Percentiles rank a stretch among this genome's conserved stretches.
Evolutionary conservation across 257 asterid genomes (phyloP).

Genomic region (Ballota nigra): DNA sequence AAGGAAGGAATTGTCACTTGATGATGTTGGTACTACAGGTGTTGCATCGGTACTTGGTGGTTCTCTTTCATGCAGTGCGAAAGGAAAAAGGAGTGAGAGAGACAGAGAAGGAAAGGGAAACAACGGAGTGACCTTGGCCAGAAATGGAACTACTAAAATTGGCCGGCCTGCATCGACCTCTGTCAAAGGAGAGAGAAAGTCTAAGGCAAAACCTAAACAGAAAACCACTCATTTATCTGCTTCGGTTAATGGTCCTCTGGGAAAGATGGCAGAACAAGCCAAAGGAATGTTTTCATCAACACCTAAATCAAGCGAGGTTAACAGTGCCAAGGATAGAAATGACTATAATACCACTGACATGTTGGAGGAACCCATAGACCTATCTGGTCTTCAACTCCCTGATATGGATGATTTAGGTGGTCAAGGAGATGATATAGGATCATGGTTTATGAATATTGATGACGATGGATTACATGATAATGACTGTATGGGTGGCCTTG

Average conservation of each 20-base stretch:
- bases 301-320: slow-evolving; percentile 47
- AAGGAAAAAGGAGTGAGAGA: slow-evolving; percentile 90
- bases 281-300: slow-evolving; percentile 50
- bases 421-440: slow-evolving; percentile 85
- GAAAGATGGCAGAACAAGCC: slow-evolving; percentile 58
- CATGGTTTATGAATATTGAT: slow-evolving; percentile 81
- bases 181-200: slow-evolving; percentile 79
- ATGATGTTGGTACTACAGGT: slow-evolving; percentile 59
- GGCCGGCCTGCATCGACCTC: slow-evolving; percentile 51
- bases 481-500: slow-evolving; percentile 74
- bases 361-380: slow-evolving; percentile 90
- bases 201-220: slow-evolving; percentile 79
- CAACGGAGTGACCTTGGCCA: slow-evolving; percentile 55
- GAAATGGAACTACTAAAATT: slow-evolving; percentile 63
- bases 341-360: slow-evolving; percentile 43
- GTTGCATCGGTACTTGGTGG: slow-evolving; percentile 54
- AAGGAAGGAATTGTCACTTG: slow-evolving; percentile 69
- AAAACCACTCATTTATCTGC: slow-evolving; percentile 72
- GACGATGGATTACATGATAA: slow-evolving; percentile 77
- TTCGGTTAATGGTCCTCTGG: slow-evolving; percentile 65
- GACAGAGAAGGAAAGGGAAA: slow-evolving; percentile 82
- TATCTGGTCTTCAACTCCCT: slow-evolving; percentile 82
- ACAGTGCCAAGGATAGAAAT: slow-evolving; percentile 39
- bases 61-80: slow-evolving; percentile 69
- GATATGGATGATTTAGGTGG: slow-evolving; percentile 77